Percentiles rank a stretch among this genome's conserved stretches.
Evolutionary conservation across 306 rosid species (phyloP).

Genomic region (Rosa rugosa): DNA sequence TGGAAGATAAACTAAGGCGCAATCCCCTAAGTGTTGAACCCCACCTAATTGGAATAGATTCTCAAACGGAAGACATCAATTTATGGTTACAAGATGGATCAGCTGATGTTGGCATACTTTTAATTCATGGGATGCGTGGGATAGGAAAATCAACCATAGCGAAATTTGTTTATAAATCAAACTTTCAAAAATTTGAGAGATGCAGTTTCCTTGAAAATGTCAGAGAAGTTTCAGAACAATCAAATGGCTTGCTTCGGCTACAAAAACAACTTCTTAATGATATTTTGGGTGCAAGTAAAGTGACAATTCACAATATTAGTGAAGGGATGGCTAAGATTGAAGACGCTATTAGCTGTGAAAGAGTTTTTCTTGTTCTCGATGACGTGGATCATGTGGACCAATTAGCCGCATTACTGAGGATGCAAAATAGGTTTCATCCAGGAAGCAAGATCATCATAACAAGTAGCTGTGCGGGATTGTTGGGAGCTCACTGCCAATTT

Average conservation of each 20-base stretch:
- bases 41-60: not conserved
- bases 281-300: not conserved
- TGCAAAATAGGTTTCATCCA: too few species aligned
- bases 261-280: not conserved
- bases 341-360: not conserved
- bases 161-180: not conserved
- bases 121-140: not conserved
- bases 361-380: conserved; percentile 8
- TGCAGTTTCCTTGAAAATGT: conserved; percentile 5
- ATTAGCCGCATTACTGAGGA: too few species aligned
- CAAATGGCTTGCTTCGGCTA: not conserved
- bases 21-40: not conserved
- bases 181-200: not conserved
- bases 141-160: conserved; percentile 9
- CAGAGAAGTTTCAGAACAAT: not conserved
- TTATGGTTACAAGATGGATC: not conserved
- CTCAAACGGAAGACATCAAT: not conserved
- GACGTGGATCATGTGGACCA: too few species aligned
- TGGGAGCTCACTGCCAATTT: too few species aligned
- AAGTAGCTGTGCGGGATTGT: too few species aligned
- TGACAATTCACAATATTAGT: not conserved
- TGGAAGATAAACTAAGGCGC: conserved; percentile 4
- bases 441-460: too few species aligned
- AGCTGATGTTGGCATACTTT: not conserved
- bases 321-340: not conserved